Evolutionary conservation across 2,329 filamentous ascomycete genomes (phyloP).

Genomic region (Cercospora beticola): DNA sequence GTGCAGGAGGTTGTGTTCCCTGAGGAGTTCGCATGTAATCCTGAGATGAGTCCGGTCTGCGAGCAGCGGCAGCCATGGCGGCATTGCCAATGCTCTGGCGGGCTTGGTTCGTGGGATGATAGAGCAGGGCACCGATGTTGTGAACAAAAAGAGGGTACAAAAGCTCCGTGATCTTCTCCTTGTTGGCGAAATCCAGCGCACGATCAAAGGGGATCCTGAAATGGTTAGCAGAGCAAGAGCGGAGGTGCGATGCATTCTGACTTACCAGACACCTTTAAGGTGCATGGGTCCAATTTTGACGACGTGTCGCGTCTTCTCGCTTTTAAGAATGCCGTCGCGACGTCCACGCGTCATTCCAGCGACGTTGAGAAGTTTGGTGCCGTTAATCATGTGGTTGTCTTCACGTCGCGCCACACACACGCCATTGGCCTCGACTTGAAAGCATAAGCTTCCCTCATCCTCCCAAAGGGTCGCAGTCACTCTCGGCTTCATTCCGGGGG

Average conservation of each 20-base stretch:
- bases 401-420: constrained; percentile 94
- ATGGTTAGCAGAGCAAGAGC: constrained; percentile 17
- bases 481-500: constrained; percentile 90
- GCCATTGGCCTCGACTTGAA: constrained; percentile 93
- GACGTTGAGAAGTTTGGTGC: constrained; percentile 93
- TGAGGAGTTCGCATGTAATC: constrained; percentile 61
- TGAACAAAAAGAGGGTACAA: constrained; percentile 96
- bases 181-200: constrained; percentile 97
- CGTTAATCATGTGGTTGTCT: constrained; percentile 99
- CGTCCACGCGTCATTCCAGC: constrained; percentile 96
- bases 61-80: constrained; percentile 79
- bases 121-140: constrained; percentile 90
- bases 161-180: constrained; percentile 96
- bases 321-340: constrained; percentile 94
- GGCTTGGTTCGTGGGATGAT: constrained; percentile 88
- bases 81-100: constrained; percentile 58
- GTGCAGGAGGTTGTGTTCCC: constrained; percentile 62
- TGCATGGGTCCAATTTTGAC: constrained; percentile 99
- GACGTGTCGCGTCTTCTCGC: constrained; percentile 93
- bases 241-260: not conserved
- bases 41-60: constrained; percentile 56
- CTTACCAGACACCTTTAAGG: constrained; percentile 93
- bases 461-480: constrained; percentile 98
- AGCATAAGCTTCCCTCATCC: constrained; percentile 95
- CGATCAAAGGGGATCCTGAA: constrained; percentile 94